phyloP scores from a whole-genome alignment of 1,139 yeast species.

The Blastobotrys raffinosifermentans region DNA sequence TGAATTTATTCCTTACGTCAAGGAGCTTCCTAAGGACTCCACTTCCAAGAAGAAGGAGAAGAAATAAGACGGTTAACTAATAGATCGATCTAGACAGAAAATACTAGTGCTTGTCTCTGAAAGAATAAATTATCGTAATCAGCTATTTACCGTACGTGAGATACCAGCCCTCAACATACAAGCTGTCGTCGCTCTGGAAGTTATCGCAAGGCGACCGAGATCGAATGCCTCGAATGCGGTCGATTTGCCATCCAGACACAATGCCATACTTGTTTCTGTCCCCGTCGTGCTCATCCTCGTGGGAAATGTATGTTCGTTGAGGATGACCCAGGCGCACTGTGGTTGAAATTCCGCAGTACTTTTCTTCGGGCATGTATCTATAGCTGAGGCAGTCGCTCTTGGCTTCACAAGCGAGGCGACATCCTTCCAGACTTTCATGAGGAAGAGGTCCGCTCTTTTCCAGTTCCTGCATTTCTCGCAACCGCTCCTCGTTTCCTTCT shows the following conservation, averaged over 20 bases:
- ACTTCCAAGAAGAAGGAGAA: slow-evolving; percentile 67
- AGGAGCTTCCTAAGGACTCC: slow-evolving; percentile 91
- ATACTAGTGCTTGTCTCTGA: no score
- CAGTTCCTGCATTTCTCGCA: slow-evolving; percentile 12
- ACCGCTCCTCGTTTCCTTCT: slow-evolving; percentile 9
- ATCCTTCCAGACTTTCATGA: slow-evolving; percentile 21
- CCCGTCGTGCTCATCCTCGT: background rate
- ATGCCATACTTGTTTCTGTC: background rate
- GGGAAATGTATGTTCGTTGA: slow-evolving; percentile 3
- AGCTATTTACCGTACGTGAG: no score
- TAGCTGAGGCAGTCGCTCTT: slow-evolving; percentile 27
- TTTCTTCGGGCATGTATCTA: slow-evolving; percentile 27
- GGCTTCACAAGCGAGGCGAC: slow-evolving; percentile 24
- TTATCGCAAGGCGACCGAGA: background rate
- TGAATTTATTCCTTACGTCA: slow-evolving; percentile 83
- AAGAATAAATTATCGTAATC: no score
- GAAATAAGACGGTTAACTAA: no score
- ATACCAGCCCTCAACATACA: background rate
- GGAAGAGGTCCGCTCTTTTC: no score
- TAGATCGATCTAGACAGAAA: no score
- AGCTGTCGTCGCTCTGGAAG: background rate
- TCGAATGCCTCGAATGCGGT: slow-evolving; percentile 29
- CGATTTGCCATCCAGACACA: slow-evolving; percentile 28
- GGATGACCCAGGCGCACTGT: slow-evolving; percentile 28
- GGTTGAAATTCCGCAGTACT: slow-evolving; percentile 28